Evolutionary conservation across 495 filamentous ascomycete species (phyloP).

Genomic region (Barbatosphaeria neglecta): DNA sequence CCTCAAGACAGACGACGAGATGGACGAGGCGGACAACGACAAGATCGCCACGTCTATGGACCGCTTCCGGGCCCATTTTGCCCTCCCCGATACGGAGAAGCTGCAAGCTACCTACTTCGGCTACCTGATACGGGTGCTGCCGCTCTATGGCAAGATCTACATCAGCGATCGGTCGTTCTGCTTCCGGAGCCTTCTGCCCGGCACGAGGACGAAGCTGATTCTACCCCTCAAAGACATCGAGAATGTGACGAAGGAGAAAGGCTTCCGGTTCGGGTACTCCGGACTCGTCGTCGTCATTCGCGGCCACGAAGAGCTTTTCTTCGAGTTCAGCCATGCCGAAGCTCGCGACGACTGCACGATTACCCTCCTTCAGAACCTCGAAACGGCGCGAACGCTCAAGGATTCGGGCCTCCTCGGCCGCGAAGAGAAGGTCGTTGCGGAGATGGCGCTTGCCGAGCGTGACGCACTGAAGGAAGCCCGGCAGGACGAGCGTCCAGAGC

Average conservation of each 20-base stretch:
- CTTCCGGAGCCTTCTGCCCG: constrained; percentile 82
- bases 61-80: constrained; percentile 83
- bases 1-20: constrained; percentile 49
- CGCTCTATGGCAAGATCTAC: constrained; percentile 95
- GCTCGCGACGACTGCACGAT: constrained; percentile 79
- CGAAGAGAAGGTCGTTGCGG: constrained; percentile 58
- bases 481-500: constrained; percentile 43
- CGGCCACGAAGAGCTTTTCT: constrained; percentile 93
- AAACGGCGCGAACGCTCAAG: constrained; percentile 57
- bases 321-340: constrained; percentile 73
- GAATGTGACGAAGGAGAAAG: constrained; percentile 90
- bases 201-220: constrained; percentile 87
- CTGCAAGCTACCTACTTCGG: constrained; percentile 89
- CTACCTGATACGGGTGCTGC: constrained; percentile 74
- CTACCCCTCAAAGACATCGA: constrained; percentile 86
- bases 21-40: constrained; percentile 47
- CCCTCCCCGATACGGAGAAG: constrained; percentile 68
- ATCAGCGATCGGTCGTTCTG: constrained; percentile 84
- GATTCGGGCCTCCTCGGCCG: constrained; percentile 59
- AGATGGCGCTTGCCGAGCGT: constrained; percentile 73
- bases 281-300: constrained; percentile 85
- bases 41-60: constrained; percentile 51
- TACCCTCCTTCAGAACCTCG: constrained; percentile 64
- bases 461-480: constrained; percentile 71
- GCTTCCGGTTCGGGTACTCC: constrained; percentile 84